phyloP scores from a whole-genome alignment of 2,329 filamentous ascomycete genomes.

The Fusarium avenaceum region DNA sequence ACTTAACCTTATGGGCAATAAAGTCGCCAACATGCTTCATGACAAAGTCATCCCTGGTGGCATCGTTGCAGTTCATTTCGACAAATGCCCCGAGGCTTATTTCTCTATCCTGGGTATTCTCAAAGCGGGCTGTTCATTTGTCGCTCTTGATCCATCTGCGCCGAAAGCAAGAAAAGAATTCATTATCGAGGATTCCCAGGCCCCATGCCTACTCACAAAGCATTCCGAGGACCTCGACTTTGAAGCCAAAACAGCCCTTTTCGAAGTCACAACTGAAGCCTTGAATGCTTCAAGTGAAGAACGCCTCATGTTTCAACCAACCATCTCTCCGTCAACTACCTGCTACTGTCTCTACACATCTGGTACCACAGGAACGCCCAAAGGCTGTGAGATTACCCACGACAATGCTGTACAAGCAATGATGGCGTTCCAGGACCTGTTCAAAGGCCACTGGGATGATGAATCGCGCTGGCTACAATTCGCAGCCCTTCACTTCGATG shows the following conservation, averaged over 20 bases:
- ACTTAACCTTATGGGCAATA: slow-evolving; percentile 78
- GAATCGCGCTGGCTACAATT: slow-evolving; percentile 90
- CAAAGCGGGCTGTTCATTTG: slow-evolving; percentile 84
- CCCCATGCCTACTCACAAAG: slow-evolving; percentile 73
- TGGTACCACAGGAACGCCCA: slow-evolving; percentile 87
- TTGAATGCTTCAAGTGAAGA: slow-evolving; percentile 45
- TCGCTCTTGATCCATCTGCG: slow-evolving; percentile 82
- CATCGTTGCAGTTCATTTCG: slow-evolving; percentile 83
- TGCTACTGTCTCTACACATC: slow-evolving; percentile 92
- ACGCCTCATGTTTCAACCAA: slow-evolving; percentile 32
- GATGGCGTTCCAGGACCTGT: slow-evolving; percentile 85
- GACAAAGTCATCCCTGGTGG: slow-evolving; percentile 65
- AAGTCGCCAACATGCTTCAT: slow-evolving; percentile 75
- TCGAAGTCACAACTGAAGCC: slow-evolving; percentile 52
- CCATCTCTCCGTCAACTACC: slow-evolving; percentile 63
- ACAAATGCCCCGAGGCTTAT: slow-evolving; percentile 87
- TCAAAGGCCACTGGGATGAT: slow-evolving; percentile 78
- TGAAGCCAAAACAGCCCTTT: slow-evolving; percentile 50
- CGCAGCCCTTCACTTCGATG: slow-evolving; percentile 94
- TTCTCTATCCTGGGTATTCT: slow-evolving; percentile 85
- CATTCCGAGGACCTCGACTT: slow-evolving; percentile 51
- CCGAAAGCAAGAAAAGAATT: slow-evolving; percentile 81
- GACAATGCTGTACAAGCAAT: slow-evolving; percentile 91
- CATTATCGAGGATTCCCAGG: slow-evolving; percentile 80
- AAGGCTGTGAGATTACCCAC: slow-evolving; percentile 90